Percentiles rank a stretch among this genome's conserved stretches.
These are phyloP conservation scores for Fabrea salina DNA, from an alignment of 169 alveolate genomes.

Conservation along the genomic window DNA sequence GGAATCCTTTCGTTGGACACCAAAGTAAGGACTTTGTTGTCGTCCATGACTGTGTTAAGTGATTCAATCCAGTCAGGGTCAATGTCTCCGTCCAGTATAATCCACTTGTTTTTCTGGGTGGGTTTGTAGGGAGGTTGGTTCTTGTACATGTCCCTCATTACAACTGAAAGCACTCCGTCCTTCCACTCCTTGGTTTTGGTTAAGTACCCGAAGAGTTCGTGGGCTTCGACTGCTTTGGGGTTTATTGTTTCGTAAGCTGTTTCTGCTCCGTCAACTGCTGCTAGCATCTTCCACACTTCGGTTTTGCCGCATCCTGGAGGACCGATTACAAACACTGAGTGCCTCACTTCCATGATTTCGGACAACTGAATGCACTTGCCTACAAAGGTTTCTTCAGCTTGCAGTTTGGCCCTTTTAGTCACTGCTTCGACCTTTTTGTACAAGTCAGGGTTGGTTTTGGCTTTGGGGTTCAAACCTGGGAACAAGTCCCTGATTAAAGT, in stretches of 20 bases:
- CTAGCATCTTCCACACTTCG: conserved; percentile 91
- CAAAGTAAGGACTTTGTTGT: conserved; percentile 93
- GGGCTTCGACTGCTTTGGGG: conserved; percentile 95
- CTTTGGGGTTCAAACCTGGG: conserved; percentile 89
- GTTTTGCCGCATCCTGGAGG: conserved; percentile 96
- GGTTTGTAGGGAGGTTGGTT: conserved; percentile 86
- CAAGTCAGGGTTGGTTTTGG: conserved; percentile 82
- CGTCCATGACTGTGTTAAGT: conserved; percentile 97
- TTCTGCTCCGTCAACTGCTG: conserved; percentile 81
- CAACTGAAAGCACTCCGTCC: conserved; percentile 94
- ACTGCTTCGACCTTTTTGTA: conserved; percentile 74
- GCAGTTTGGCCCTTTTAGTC: conserved; percentile 74
- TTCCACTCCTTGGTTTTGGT: conserved; percentile 96
- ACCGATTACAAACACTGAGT: conserved; percentile 94
- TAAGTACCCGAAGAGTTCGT: conserved; percentile 93
- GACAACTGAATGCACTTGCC: conserved; percentile 68
- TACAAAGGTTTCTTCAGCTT: conserved; percentile 84
- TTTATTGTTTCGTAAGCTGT: conserved; percentile 90
- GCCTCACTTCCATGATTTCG: conserved; percentile 93
- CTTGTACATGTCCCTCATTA: conserved; percentile 92
- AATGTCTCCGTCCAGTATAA: conserved; percentile 95
- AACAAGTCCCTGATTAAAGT: conserved; percentile 93
- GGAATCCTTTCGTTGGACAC: conserved; percentile 95
- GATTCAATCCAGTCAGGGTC: conserved; percentile 99
- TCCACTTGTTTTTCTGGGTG: conserved; percentile 87